These are phyloP conservation scores for Protostelium mycophagum DNA, from an alignment of 78 protist genomes.

Conservation along the genomic window DNA sequence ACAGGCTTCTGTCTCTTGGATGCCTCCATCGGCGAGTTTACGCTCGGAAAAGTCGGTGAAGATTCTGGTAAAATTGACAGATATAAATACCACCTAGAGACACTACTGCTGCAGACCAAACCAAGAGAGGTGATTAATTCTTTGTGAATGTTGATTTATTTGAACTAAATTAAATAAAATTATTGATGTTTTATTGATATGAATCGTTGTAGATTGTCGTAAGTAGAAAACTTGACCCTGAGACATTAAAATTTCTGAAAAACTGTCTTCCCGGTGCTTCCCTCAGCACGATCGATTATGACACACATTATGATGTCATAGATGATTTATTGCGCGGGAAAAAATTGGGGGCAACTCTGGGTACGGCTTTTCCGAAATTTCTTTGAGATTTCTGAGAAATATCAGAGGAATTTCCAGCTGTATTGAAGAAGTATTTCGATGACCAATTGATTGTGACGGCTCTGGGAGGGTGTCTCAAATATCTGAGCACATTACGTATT, in stretches of 20 bases:
- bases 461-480: slow-evolving; percentile 37
- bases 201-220: neutral
- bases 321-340: neutral
- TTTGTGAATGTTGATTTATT: too few relatives aligned
- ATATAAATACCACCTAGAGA: slow-evolving; percentile 27
- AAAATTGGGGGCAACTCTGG: too few relatives aligned
- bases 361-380: too few relatives aligned
- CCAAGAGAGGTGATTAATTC: slow-evolving; percentile 45
- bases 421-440: neutral
- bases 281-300: neutral
- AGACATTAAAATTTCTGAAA: neutral
- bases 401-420: neutral
- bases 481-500: slow-evolving; percentile 11
- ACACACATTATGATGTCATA: neutral
- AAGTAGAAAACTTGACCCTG: neutral
- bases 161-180: neutral
- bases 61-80: slow-evolving; percentile 10
- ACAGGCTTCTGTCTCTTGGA: slow-evolving; percentile 68
- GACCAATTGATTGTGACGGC: slow-evolving; percentile 4
- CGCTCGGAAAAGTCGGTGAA: neutral
- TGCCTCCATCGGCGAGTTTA: slow-evolving; percentile 46
- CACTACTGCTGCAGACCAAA: slow-evolving; percentile 39
- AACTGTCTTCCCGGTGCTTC: neutral
- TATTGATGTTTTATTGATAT: neutral
- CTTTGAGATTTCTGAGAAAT: too few relatives aligned